These are phyloP conservation scores for Triticum monococcum DNA, from an alignment of 176 grass and related monocot species.

Conservation along the genomic window DNA sequence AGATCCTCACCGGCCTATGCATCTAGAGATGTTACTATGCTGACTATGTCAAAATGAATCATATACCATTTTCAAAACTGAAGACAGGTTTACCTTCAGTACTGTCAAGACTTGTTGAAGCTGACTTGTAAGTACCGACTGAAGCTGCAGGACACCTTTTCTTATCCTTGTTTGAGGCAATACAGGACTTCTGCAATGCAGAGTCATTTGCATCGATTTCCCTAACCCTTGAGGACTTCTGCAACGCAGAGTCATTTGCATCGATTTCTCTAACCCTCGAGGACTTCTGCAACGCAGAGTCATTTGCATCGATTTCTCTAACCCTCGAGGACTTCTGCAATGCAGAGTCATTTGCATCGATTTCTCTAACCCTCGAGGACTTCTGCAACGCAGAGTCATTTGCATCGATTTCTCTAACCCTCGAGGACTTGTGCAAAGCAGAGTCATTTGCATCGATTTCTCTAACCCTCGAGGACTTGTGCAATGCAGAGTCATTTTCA, in stretches of 20 bases:
- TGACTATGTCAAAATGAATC: constrained; percentile 14
- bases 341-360: too few relatives aligned
- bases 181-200: constrained; percentile 7
- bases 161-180: neutral
- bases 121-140: constrained; percentile 19
- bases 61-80: neutral
- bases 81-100: constrained; percentile 31
- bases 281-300: too few relatives aligned
- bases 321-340: too few relatives aligned
- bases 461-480: constrained; percentile 8
- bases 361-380: neutral
- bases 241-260: too few relatives aligned
- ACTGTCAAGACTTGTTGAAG: neutral
- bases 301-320: too few relatives aligned
- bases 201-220: neutral
- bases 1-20: neutral
- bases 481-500: too few relatives aligned
- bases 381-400: too few relatives aligned
- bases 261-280: too few relatives aligned
- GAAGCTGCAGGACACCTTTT: constrained; percentile 9
- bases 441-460: neutral
- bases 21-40: neutral
- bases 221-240: neutral
- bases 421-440: constrained; percentile 2
- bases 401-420: too few relatives aligned